Conservation (phyloP, 2,329 filamentous ascomycete species). For the Arthrobotrys sphaeroides region DNA sequence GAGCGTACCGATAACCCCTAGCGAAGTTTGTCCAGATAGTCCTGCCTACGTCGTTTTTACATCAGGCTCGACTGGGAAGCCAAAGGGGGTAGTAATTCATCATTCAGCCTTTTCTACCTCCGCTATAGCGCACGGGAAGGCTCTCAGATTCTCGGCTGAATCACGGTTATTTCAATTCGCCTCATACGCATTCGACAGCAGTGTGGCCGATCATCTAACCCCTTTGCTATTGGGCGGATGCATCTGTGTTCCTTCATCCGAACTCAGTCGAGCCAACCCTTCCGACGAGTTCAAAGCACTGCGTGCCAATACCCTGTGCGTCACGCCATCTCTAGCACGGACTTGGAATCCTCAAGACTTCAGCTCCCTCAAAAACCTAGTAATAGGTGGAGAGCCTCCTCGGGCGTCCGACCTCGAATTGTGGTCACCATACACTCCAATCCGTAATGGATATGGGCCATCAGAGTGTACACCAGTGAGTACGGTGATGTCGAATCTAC, state of each 20-base stretch:
- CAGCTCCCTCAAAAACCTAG: conserved; percentile 60
- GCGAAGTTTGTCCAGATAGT: conserved; percentile 55
- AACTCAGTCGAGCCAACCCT: conserved; percentile 65
- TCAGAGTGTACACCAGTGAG: conserved; percentile 57
- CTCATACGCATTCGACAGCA: conserved; percentile 64
- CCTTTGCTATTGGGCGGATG: conserved; percentile 63
- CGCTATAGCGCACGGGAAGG: conserved; percentile 58
- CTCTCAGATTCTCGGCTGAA: conserved; percentile 53
- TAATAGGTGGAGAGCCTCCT: conserved; percentile 8
- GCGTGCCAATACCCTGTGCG: conserved; percentile 63
- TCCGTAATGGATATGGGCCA: conserved; percentile 61
- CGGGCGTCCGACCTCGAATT: neutral
- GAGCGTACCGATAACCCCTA: no score
- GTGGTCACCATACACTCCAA: conserved; percentile 16
- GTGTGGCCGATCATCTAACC: conserved; percentile 61
- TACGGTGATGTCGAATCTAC: neutral
- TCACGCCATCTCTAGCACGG: conserved; percentile 64
- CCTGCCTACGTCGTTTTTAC: conserved; percentile 61
- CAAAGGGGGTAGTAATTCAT: conserved; percentile 61
- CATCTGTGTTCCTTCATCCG: conserved; percentile 64
- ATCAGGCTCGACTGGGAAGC: conserved; percentile 59
- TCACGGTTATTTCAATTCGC: conserved; percentile 62
- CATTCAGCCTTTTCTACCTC: conserved; percentile 60
- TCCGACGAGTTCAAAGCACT: conserved; percentile 53
- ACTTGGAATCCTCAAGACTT: conserved; percentile 62